Percentiles rank a stretch among this genome's conserved stretches.
These are phyloP conservation scores for Phtheirospermum japonicum DNA, from an alignment of 257 asterid genomes.

Conservation along the genomic window DNA sequence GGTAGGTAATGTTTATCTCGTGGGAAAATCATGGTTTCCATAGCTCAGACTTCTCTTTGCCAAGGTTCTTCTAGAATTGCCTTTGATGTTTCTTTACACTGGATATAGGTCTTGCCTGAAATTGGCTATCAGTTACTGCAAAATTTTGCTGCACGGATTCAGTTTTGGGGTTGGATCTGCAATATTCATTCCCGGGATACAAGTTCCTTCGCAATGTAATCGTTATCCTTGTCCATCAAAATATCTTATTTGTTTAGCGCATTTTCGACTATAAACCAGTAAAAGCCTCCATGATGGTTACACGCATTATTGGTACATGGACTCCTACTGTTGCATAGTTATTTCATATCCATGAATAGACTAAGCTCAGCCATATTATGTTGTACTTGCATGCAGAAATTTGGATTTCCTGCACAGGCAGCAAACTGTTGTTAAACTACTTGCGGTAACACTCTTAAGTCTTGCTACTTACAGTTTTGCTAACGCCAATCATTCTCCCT, in stretches of 20 bases:
- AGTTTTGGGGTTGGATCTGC: conserved; percentile 97
- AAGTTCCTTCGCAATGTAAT: conserved; percentile 69
- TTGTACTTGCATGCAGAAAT: conserved; percentile 50
- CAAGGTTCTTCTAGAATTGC: conserved; percentile 20
- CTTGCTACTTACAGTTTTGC: conserved; percentile 22
- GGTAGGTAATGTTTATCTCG: conserved; percentile 44
- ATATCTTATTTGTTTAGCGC: conserved; percentile 12
- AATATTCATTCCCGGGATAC: conserved; percentile 57
- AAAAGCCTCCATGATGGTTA: not conserved
- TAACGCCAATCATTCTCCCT: not conserved
- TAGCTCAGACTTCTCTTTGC: conserved; percentile 18
- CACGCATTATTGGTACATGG: conserved; percentile 18
- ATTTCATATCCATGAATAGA: conserved; percentile 1
- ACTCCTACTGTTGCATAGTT: conserved; percentile 25
- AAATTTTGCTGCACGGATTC: conserved; percentile 70
- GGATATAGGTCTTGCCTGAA: conserved; percentile 77
- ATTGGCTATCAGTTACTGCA: conserved; percentile 82
- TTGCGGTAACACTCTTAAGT: conserved; percentile 57
- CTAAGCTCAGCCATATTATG: conserved; percentile 24
- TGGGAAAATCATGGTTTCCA: conserved; percentile 21
- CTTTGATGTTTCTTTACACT: conserved; percentile 29
- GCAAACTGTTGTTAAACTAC: conserved; percentile 63
- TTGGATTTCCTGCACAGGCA: conserved; percentile 65
- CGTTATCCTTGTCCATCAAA: conserved; percentile 16
- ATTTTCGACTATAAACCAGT: conserved; percentile 12